A percentile compares a stretch with the other conserved stretches of the same genome.
phyloP scores from a whole-genome alignment of 768 basidiomycete genomes.

The Thelephora ganbajun region DNA sequence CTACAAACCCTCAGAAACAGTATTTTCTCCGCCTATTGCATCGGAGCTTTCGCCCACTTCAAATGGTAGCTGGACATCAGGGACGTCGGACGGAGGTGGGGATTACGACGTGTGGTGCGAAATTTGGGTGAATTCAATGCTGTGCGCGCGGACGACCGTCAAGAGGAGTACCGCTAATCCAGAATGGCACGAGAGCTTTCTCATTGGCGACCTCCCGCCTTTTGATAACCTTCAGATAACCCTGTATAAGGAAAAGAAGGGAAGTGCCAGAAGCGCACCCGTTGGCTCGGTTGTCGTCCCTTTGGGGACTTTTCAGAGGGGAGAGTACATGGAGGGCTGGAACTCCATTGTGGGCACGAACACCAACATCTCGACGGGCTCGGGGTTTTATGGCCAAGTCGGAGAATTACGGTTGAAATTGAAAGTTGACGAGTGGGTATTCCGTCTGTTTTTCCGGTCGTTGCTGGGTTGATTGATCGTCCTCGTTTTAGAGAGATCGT shows the following conservation, averaged over 20 bases:
- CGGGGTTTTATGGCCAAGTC: conserved; percentile 23
- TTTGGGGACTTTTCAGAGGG: conserved; percentile 57
- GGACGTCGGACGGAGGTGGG: conserved; percentile 15
- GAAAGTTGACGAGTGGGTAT: conserved; percentile 55
- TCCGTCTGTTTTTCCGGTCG: conserved; percentile 12
- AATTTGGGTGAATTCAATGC: conserved; percentile 50
- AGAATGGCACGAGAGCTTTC: conserved; percentile 77
- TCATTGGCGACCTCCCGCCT: conserved; percentile 63
- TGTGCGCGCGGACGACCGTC: conserved; percentile 63
- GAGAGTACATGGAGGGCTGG: conserved; percentile 73
- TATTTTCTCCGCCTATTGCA: background rate
- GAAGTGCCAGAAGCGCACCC: conserved; percentile 31
- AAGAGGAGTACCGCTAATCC: conserved; percentile 52
- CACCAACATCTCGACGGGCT: conserved; percentile 21
- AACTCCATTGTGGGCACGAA: conserved; percentile 51
- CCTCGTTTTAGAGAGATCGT: conserved; percentile 51
- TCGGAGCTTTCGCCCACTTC: no score
- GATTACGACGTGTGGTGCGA: conserved; percentile 72
- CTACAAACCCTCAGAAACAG: background rate
- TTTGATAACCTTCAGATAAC: conserved; percentile 58
- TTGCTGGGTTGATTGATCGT: conserved; percentile 5
- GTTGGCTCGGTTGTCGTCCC: conserved; percentile 54
- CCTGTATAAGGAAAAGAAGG: conserved; percentile 57
- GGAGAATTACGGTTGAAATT: conserved; percentile 69
- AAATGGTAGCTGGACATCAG: no score